Base-by-base conservation (phyloP, 768 basidiomycete genomes). In the Ramaria rubella region DNA sequence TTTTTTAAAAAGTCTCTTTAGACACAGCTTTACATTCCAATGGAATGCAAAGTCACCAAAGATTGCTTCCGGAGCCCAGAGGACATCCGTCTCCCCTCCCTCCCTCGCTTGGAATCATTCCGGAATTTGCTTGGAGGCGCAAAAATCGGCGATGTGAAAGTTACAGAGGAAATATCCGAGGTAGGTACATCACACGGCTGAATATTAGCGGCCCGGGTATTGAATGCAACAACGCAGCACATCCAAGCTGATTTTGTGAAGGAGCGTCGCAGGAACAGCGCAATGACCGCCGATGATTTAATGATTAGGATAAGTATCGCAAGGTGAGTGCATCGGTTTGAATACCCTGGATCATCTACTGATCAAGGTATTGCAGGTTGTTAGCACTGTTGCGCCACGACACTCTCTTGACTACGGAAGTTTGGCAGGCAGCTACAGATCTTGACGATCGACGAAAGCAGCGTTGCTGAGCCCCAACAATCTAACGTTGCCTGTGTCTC, bases 241-340 rank as follows among this genome's bases (percentile, higher is more conserved):
- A 85, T 92, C 33, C 85, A 90, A 74, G 77, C 84, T 5, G 86
- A 90, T 55, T 92, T 91, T 64, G 86, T 79, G 26, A 65, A 62
- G 55, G 69, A 71, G 50, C 68, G 78, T 49, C 73, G 74, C 64
- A 64, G 68, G 43, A 64, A 74, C 53, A 65, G 62, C 14, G 68
- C 67, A 12, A 65, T 73, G 19, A 75, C 79, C 23, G 70, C 82
- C 0, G 82, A 90, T 21, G 81, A 87, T 58, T 72, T 92, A 50
- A 77, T 87, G 55, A 78, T 77, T 51, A 71, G 81, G 51, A 86
- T 91, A 80, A 77, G 78, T 42, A 66, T 87, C 15, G 82, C 87
- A 27, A 83, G 83, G 89, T 90, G 43, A 52, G 78, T 64, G 50
- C 24, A 24, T 14, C 24, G 19, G 12, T 40, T 63, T 24, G 19